phyloP scores from a whole-genome alignment of 176 grass and related monocot genomes.

The Alopecurus myosuroides region DNA sequence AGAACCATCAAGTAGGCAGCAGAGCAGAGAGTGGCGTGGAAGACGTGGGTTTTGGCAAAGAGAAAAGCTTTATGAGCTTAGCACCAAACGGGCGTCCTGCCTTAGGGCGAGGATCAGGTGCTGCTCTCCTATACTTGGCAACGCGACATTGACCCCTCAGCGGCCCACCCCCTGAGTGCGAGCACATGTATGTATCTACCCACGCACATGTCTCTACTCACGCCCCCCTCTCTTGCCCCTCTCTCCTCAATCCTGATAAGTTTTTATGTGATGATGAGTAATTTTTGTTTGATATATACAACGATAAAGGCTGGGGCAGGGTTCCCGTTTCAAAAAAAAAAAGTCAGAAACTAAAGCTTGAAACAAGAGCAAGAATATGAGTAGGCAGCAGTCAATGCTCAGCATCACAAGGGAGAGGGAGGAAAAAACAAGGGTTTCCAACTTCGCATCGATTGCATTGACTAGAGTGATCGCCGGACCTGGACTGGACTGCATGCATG shows the following conservation, averaged over 20 bases:
- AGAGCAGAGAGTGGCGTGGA: background rate
- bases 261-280: too few species aligned
- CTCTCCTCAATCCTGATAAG: background rate
- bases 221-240: too few species aligned
- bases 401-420: background rate
- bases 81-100: constrained; percentile 22
- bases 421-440: background rate
- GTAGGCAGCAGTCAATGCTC: background rate
- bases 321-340: too few species aligned
- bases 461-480: background rate
- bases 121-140: constrained; percentile 38
- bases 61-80: constrained; percentile 9
- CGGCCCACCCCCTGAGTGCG: background rate
- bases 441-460: background rate
- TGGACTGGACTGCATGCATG: constrained; percentile 17
- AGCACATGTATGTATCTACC: too few species aligned
- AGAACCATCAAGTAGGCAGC: background rate
- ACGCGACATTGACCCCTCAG: constrained; percentile 38
- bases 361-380: background rate
- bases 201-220: too few species aligned
- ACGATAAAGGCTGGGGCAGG: too few species aligned
- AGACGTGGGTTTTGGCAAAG: background rate
- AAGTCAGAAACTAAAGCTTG: background rate
- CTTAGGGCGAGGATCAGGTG: constrained; percentile 33
- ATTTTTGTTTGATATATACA: too few species aligned